These are phyloP conservation scores for Penstemon newberryi DNA, from an alignment of 257 asterid genomes.

Conservation along the genomic window DNA sequence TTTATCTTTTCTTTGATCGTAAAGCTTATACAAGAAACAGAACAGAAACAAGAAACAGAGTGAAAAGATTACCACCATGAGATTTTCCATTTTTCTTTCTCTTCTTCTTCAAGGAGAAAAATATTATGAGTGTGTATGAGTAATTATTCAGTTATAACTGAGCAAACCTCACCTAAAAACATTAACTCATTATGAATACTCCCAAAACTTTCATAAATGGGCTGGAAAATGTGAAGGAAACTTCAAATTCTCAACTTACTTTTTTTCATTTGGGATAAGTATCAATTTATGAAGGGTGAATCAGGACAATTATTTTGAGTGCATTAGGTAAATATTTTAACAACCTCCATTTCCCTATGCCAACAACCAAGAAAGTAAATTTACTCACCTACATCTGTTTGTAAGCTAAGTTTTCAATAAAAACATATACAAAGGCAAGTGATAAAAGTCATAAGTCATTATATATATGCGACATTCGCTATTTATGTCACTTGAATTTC, in stretches of 20 bases:
- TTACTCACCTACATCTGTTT: background rate
- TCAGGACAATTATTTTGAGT: conserved; percentile 14
- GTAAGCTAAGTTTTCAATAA: conserved; percentile 24
- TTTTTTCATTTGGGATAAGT: background rate
- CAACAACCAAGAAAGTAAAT: background rate
- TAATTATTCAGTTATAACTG: background rate
- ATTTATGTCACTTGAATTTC: too few species aligned
- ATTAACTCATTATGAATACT: conserved; percentile 1
- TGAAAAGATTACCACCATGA: conserved; percentile 1
- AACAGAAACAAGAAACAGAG: conserved; percentile 18
- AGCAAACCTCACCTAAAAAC: background rate
- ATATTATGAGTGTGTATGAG: background rate
- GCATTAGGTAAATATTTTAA: conserved; percentile 1
- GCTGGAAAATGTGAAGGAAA: background rate
- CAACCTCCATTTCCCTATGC: conserved; percentile 31
- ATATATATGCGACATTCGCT: too few species aligned
- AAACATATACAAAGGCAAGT: conserved; percentile 13
- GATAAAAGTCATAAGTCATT: too few species aligned
- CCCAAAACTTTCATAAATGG: background rate
- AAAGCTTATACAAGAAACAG: conserved; percentile 22
- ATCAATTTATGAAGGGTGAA: conserved; percentile 15
- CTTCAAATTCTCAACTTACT: background rate
- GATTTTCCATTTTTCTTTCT: conserved; percentile 24
- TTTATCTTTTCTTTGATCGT: conserved; percentile 14
- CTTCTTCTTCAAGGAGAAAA: background rate